Conservation (phyloP, 2,329 filamentous ascomycete species). For the Polytolypa hystricis region DNA sequence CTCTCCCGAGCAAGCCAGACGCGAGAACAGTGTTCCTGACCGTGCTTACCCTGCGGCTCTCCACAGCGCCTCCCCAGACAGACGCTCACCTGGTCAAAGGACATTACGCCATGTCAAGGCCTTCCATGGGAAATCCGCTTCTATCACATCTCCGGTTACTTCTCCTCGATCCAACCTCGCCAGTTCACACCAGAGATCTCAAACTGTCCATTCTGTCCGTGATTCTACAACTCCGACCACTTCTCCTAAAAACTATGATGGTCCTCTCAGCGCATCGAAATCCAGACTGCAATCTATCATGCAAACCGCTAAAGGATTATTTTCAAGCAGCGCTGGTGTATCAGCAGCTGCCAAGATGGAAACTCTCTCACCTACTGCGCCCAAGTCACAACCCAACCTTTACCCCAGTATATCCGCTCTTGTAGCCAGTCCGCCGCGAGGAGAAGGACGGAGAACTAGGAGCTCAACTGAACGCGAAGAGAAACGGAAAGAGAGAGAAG, state of each 20-base stretch:
- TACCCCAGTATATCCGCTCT: slow-evolving; percentile 18
- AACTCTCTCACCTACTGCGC: slow-evolving; percentile 34
- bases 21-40: neutral
- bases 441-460: slow-evolving; percentile 40
- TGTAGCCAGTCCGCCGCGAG: slow-evolving; percentile 22
- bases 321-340: slow-evolving; percentile 59
- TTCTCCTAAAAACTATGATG: slow-evolving; percentile 54
- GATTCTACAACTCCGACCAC: slow-evolving; percentile 47
- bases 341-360: slow-evolving; percentile 50
- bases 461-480: slow-evolving; percentile 48
- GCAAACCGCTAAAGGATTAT: slow-evolving; percentile 73
- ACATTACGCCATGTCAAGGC: slow-evolving; percentile 19
- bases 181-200: slow-evolving; percentile 45
- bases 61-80: slow-evolving; percentile 9
- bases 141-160: slow-evolving; percentile 45
- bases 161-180: slow-evolving; percentile 36
- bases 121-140: slow-evolving; percentile 52
- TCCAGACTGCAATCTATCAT: slow-evolving; percentile 84
- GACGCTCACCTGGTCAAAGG: slow-evolving; percentile 11
- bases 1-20: slow-evolving; percentile 2
- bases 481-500: slow-evolving; percentile 22
- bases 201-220: slow-evolving; percentile 47
- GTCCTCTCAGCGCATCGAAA: slow-evolving; percentile 82
- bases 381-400: slow-evolving; percentile 20
- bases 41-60: slow-evolving; percentile 1